Evolutionary conservation across 2,329 filamentous ascomycete genomes (phyloP), one percentile per base, ranked within the genome.

Genomic region (Aspergillus caelatus): DNA sequence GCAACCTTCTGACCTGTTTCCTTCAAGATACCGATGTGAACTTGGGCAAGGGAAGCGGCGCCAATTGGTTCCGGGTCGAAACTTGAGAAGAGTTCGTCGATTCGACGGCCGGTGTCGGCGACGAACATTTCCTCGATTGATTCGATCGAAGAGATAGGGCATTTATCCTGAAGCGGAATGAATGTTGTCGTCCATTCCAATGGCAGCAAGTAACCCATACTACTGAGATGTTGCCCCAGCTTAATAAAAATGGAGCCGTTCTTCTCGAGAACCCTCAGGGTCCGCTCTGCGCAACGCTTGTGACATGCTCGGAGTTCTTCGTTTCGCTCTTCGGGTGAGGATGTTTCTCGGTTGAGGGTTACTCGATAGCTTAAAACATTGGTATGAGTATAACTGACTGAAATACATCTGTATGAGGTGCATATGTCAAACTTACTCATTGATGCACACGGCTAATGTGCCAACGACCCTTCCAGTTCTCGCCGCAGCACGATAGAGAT

Each of bases 181-280:
- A 99, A 99, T 0, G 95, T 98, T 39, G 90, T 90, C 36, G 93
- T 97, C 94, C 94, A 98, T 80, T 98, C 94, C 57, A 86, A 80
- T 1, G 94, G 94, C 11, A 98, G 85, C 11, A 98, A 85, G 77
- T 98, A 98, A 74, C 95, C 96, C 91, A 98, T 92, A 67, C 93
- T 94, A 77, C 93, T 97, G 79, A 99, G 79, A 79, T 99, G 95
- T 73, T 99, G 95, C 9, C 95, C 95, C 45, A 99, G 83, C 80
- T 99, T 99, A 77, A 99, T 98, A 72, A 98, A 99, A 67, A 99
- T 97, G 32, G 94, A 96, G 30, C 96, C 95, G 78, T 97, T 98
- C 83, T 92, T 93, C 83, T 99, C 95, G 68, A 98, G 81, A 1
- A 96, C 94, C 62, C 85, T 86, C 48, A 98, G 82, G 1, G 95